Conservation (phyloP, 2,329 filamentous ascomycete species). For the Arthroderma sp. region DNA sequence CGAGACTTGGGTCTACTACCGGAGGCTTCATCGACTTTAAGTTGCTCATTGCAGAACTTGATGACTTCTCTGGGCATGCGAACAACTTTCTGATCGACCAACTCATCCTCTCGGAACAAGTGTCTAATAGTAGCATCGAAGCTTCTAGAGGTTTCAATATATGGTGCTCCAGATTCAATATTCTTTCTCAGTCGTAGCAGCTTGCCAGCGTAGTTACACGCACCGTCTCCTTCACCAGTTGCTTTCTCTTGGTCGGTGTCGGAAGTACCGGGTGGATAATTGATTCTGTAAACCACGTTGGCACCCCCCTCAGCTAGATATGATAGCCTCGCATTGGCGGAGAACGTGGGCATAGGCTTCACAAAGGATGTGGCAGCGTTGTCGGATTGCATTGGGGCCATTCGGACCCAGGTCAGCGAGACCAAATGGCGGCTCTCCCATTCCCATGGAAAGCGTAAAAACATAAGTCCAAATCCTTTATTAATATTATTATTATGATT, state of each 20-base stretch:
- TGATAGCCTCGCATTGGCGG: slow-evolving; percentile 20
- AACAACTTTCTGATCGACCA: slow-evolving; percentile 46
- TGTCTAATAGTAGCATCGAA: slow-evolving; percentile 35
- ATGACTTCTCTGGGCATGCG: slow-evolving; percentile 32
- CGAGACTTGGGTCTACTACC: slow-evolving; percentile 36
- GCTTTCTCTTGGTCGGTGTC: slow-evolving; percentile 14
- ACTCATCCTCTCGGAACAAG: slow-evolving; percentile 41
- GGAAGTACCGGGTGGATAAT: slow-evolving; percentile 21
- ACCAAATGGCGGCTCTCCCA: no score
- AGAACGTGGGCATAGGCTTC: slow-evolving; percentile 20
- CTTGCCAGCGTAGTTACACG: slow-evolving; percentile 26
- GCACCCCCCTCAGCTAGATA: slow-evolving; percentile 59
- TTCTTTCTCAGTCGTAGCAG: slow-evolving; percentile 51
- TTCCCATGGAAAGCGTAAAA: no score
- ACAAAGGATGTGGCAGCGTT: no score
- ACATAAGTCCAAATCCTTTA: no score
- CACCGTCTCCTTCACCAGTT: slow-evolving; percentile 3
- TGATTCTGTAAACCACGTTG: slow-evolving; percentile 59
- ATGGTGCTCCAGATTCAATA: slow-evolving; percentile 38
- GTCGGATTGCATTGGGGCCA: no score
- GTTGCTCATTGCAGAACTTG: slow-evolving; percentile 39
- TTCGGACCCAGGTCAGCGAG: no score
- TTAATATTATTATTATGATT: no score
- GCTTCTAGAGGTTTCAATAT: slow-evolving; percentile 32
- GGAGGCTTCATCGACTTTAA: slow-evolving; percentile 36